Evolutionary conservation across 495 filamentous ascomycete genomes (phyloP), one percentile per base, ranked within the genome.

Genomic region (Xylaria telfairii): DNA sequence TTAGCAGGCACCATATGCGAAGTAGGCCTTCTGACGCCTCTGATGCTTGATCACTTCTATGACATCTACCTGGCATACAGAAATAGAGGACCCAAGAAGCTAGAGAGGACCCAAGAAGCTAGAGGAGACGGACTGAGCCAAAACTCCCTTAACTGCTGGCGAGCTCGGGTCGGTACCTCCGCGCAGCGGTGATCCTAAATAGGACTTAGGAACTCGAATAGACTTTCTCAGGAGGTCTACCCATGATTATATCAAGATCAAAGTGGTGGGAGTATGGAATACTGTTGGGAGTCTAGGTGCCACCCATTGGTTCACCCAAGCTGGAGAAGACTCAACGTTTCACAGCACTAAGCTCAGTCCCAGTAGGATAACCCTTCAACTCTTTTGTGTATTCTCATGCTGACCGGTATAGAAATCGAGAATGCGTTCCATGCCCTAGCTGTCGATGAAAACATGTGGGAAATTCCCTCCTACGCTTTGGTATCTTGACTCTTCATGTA

Each of bases 351-450:
- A 17, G 21, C 60, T 63, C 10, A 63, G 39, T 28, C 60, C 60
- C 7, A 63, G 60, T 63, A 63, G 8, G 60, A 44, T 30, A 12
- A 63, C 13, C 12, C n/a, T 28, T 41, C 21, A 63, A 17, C 21
- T 24, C 17, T 41, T 28, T 44, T 12, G 15, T 17, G 5, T 1
- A 69, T 80, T n/a, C 77, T 77, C 24, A 61, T 78, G 41, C 73
- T 78, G 34, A 76, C 80, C 26, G 32, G 39, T 61, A 24, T 65
- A 67, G 46, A 68, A 70, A 83, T 90, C 19, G 85, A 89, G 67
- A 83, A 90, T 72, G 90, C 89, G 19, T 91, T 91, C 72, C 89
- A 92, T 73, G 89, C 90, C 6, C 77, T 92, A 8, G 90, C 89
- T 1, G 82, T 92, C 3, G 89, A 92, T 65, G 90, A n/a, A 92